Conservation (phyloP, 208 protist genomes). For the Acanthamoeba triangularis region DNA sequence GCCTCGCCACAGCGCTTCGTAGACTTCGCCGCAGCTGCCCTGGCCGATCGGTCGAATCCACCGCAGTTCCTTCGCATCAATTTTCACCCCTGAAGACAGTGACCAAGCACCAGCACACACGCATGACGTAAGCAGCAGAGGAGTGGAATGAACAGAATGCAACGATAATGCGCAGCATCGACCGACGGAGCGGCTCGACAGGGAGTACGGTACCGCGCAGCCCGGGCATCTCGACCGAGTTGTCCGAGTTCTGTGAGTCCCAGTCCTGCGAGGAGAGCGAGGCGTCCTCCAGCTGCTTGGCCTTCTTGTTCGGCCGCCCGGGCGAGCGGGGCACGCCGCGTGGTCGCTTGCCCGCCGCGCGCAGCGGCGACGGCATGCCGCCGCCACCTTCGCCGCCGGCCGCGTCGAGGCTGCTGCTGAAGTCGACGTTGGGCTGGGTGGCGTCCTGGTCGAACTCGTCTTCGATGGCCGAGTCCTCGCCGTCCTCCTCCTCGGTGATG, state of each 20-base stretch:
- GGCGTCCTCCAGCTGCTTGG: background rate
- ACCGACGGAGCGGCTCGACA: background rate
- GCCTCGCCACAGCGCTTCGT: conserved; percentile 40
- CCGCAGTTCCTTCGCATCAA: background rate
- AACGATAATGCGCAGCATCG: background rate
- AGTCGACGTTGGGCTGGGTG: conserved; percentile 71
- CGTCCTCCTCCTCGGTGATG: conserved; percentile 51
- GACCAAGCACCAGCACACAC: too few relatives aligned
- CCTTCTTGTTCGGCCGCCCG: conserved; percentile 30
- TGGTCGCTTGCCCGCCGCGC: background rate
- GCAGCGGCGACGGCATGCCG: background rate
- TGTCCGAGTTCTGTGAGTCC: conserved; percentile 73
- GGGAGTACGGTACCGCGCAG: background rate
- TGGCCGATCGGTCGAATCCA: conserved; percentile 24
- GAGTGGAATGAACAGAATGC: background rate
- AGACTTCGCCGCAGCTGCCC: conserved; percentile 66
- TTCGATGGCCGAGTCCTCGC: background rate
- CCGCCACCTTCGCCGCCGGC: background rate
- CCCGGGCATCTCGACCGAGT: conserved; percentile 42
- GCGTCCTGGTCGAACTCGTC: conserved; percentile 58
- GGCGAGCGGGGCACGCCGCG: background rate
- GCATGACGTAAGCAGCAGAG: background rate
- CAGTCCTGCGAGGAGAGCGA: background rate
- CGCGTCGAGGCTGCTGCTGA: background rate
- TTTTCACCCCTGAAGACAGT: background rate